phyloP scores from a whole-genome alignment of 1,284 basidiomycete genomes.

The Moniliophthora roreri region DNA sequence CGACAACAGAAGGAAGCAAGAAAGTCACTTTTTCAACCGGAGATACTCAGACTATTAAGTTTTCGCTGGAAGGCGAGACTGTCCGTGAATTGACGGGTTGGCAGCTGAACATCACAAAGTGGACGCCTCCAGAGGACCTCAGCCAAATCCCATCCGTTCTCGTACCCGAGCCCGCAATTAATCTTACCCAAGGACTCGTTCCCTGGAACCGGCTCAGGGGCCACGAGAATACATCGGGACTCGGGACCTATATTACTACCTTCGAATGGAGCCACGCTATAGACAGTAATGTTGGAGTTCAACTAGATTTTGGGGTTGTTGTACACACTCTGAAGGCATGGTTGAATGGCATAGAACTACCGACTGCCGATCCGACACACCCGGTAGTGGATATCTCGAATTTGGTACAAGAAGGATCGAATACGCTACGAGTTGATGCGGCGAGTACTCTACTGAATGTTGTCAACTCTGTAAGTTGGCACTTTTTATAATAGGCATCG shows the following conservation, averaged over 20 bases:
- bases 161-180: slow-evolving; percentile 13
- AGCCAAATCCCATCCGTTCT: slow-evolving; percentile 10
- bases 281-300: slow-evolving; percentile 13
- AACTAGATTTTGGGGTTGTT: slow-evolving; percentile 17
- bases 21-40: slow-evolving; percentile 12
- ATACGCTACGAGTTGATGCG: slow-evolving; percentile 15
- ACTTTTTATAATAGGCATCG: no score
- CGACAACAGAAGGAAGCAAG: slow-evolving; percentile 10
- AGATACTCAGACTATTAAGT: slow-evolving; percentile 7
- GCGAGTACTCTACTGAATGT: slow-evolving; percentile 19
- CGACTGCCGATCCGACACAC: slow-evolving; percentile 16
- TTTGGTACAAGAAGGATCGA: slow-evolving; percentile 14
- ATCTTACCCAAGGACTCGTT: slow-evolving; percentile 18
- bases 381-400: slow-evolving; percentile 17
- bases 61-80: slow-evolving; percentile 14
- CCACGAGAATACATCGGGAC: slow-evolving; percentile 13
- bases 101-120: slow-evolving; percentile 17
- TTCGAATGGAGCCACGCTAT: slow-evolving; percentile 16
- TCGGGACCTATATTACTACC: slow-evolving; percentile 16
- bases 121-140: slow-evolving; percentile 17
- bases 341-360: slow-evolving; percentile 16
- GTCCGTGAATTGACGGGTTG: slow-evolving; percentile 12
- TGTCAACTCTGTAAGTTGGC: slow-evolving; percentile 17
- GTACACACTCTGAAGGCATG: slow-evolving; percentile 20
- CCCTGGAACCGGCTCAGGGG: slow-evolving; percentile 15